A percentile compares a stretch with the other conserved stretches of the same genome.
These are phyloP conservation scores for Saprolegnia diclina DNA, from an alignment of 352 stramenopile genomes.

Conservation along the genomic window DNA sequence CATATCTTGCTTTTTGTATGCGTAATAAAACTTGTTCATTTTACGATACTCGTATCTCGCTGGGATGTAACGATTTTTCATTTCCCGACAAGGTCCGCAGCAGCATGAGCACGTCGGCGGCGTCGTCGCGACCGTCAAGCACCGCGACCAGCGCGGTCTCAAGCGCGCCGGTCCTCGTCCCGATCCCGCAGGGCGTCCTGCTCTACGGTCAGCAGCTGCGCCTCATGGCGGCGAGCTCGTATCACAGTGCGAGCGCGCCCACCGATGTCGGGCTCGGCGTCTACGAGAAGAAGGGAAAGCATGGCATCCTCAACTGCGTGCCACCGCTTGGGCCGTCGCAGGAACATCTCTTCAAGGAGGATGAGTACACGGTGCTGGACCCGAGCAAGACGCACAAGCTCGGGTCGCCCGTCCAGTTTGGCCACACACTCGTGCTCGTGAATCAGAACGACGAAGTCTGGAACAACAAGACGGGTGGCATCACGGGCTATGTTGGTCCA, in stretches of 20 bases:
- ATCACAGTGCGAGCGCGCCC: background rate
- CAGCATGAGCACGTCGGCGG: too few relatives aligned
- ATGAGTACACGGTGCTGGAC: conserved; percentile 75
- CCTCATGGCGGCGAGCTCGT: conserved; percentile 14
- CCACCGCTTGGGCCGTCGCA: conserved; percentile 65
- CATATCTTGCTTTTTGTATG: too few relatives aligned
- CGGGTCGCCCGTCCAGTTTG: conserved; percentile 60
- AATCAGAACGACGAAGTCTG: conserved; percentile 81
- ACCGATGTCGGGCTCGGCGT: conserved; percentile 57
- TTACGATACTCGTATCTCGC: too few relatives aligned
- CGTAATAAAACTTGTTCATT: too few relatives aligned
- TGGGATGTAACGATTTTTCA: too few relatives aligned
- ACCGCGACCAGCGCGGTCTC: background rate
- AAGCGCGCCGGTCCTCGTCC: background rate
- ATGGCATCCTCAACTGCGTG: conserved; percentile 77
- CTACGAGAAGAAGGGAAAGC: conserved; percentile 83
- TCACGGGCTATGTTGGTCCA: conserved; percentile 77
- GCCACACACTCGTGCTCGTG: conserved; percentile 68
- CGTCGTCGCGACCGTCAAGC: too few relatives aligned
- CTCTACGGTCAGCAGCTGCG: conserved; percentile 19
- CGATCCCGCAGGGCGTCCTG: conserved; percentile 11
- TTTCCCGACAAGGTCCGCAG: too few relatives aligned
- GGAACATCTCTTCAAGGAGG: conserved; percentile 72
- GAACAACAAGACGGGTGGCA: conserved; percentile 86
- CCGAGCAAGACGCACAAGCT: conserved; percentile 39